Percentiles rank a stretch among this genome's conserved stretches.
These are phyloP conservation scores for Aspergillus sp. DNA, from an alignment of 2,329 filamentous ascomycete genomes.

Conservation along the genomic window DNA sequence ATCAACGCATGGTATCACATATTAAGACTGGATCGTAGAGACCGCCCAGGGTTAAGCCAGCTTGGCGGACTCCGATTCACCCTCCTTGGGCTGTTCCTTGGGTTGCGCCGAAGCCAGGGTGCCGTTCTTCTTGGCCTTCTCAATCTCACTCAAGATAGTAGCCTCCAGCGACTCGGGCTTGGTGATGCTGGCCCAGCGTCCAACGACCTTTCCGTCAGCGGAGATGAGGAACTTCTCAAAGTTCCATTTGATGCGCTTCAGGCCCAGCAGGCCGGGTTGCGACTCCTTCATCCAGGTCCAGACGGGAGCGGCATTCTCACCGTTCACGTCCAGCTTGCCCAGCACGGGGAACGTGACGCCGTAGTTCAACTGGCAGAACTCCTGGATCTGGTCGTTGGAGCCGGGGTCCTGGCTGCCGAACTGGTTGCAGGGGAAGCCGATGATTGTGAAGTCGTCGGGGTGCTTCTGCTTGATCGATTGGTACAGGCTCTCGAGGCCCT, in stretches of 20 bases:
- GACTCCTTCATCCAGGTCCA: slow-evolving; percentile 70
- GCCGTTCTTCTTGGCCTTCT: slow-evolving; percentile 48
- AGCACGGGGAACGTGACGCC: slow-evolving; percentile 89
- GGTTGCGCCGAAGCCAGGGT: slow-evolving; percentile 22
- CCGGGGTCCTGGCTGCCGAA: slow-evolving; percentile 90
- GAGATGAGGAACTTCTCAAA: slow-evolving; percentile 97
- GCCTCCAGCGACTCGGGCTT: slow-evolving; percentile 80
- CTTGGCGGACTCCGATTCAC: slow-evolving; percentile 19
- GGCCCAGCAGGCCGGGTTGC: slow-evolving; percentile 78
- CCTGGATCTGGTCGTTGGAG: slow-evolving; percentile 73
- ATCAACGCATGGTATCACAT: slow-evolving; percentile 11
- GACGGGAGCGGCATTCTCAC: slow-evolving; percentile 72
- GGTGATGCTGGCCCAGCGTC: slow-evolving; percentile 81
- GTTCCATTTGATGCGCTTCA: slow-evolving; percentile 98
- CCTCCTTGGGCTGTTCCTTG: slow-evolving; percentile 16
- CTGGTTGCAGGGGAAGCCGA: slow-evolving; percentile 99
- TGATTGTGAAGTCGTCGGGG: slow-evolving; percentile 74
- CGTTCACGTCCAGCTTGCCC: slow-evolving; percentile 92
- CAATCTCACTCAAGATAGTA: slow-evolving; percentile 71
- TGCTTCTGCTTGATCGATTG: slow-evolving; percentile 68
- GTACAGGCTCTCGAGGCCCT: slow-evolving; percentile 86
- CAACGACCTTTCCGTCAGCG: slow-evolving; percentile 79
- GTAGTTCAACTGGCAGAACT: slow-evolving; percentile 90
- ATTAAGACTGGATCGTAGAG: not conserved
- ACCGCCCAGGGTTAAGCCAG: slow-evolving; percentile 15